Percentiles rank a stretch among this genome's conserved stretches.
Conservation (phyloP, 176 grass and related monocot genomes). For the Eragrostis nindensis region DNA sequence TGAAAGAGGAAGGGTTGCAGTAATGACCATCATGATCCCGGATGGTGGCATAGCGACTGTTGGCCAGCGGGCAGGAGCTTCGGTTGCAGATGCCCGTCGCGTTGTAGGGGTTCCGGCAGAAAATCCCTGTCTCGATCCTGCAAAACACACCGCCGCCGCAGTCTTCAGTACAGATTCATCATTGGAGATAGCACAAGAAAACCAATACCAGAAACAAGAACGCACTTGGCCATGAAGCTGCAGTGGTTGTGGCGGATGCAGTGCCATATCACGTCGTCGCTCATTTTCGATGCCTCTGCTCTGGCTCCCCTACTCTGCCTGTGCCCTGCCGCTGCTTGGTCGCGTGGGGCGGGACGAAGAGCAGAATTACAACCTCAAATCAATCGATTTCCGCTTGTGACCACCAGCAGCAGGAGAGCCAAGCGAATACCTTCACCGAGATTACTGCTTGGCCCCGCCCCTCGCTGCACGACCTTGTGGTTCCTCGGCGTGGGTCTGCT, state of each 20-base stretch:
- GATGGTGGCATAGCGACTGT: constrained; percentile 94
- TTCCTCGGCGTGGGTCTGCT: neutral
- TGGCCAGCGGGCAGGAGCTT: constrained; percentile 93
- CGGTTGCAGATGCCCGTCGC: constrained; percentile 90
- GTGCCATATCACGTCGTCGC: constrained; percentile 97
- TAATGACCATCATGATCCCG: constrained; percentile 73
- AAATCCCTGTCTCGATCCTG: constrained; percentile 78
- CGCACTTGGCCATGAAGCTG: constrained; percentile 92
- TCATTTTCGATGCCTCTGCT: constrained; percentile 41
- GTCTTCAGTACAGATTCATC: neutral
- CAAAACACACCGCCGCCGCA: neutral
- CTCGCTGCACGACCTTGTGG: neutral
- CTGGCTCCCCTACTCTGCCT: constrained; percentile 11
- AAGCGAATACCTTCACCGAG: too few relatives aligned
- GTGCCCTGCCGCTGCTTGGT: neutral
- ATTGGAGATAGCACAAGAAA: neutral
- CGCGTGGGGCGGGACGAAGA: neutral
- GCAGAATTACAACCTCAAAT: neutral
- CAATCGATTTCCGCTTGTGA: neutral
- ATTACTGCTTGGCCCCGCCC: too few relatives aligned
- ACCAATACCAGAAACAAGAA: neutral
- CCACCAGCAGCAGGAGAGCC: neutral
- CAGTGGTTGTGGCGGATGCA: constrained; percentile 96
- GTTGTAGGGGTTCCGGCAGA: constrained; percentile 90
- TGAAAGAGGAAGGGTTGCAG: neutral